A percentile compares a stretch with the other conserved stretches of the same genome.
Conservation (phyloP, 2,329 filamentous ascomycete genomes). For the Microsporum audouinii region DNA sequence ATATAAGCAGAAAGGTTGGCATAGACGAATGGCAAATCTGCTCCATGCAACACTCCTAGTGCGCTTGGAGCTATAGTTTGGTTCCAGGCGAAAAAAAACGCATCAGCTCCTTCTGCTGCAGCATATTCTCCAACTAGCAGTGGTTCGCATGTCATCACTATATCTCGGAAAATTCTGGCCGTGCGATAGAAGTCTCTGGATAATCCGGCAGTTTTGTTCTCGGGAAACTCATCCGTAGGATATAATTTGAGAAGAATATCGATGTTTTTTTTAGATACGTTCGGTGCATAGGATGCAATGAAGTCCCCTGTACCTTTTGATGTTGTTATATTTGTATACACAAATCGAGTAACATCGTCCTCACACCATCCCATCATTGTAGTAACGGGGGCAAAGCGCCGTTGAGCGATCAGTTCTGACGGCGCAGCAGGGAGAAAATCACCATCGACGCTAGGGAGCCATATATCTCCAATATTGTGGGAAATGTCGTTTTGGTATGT, state of each 20-base stretch:
- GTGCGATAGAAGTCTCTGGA: constrained; percentile 42
- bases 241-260: background rate
- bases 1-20: constrained; percentile 39
- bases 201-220: constrained; percentile 26
- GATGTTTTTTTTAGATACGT: background rate
- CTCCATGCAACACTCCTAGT: constrained; percentile 41
- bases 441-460: constrained; percentile 4
- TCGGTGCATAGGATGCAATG: background rate
- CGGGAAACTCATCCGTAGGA: constrained; percentile 24
- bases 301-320: constrained; percentile 2
- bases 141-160: constrained; percentile 42
- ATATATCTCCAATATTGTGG: constrained; percentile 8
- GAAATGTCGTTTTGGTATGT: constrained; percentile 33
- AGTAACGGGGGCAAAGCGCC: constrained; percentile 5
- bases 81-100: constrained; percentile 44
- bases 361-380: constrained; percentile 8
- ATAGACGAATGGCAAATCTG: constrained; percentile 45
- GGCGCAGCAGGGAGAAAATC: constrained; percentile 4
- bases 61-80: constrained; percentile 41
- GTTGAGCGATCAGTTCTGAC: constrained; percentile 2
- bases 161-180: constrained; percentile 41
- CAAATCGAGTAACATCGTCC: constrained; percentile 8
- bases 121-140: constrained; percentile 34
- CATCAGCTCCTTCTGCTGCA: constrained; percentile 27
- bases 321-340: background rate